Percentiles rank a stretch among this genome's conserved stretches.
Conservation (phyloP, 1,139 yeast genomes). For the Debaryomycetaceae sp. region DNA sequence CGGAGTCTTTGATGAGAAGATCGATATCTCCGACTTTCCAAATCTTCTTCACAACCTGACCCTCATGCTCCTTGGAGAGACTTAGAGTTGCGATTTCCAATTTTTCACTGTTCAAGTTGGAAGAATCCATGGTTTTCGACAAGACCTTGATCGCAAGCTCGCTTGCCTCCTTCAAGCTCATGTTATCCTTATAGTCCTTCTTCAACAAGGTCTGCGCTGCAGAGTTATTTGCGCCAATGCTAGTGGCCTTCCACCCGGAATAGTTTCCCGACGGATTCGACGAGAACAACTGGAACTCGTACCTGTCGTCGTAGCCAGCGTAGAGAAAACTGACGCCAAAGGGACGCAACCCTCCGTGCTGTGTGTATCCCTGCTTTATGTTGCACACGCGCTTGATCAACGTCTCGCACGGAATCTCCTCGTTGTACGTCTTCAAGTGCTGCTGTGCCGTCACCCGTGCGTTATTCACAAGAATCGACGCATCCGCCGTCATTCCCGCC, state of each 20-base stretch:
- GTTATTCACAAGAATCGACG: slow-evolving; percentile 81
- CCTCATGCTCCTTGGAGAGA: slow-evolving; percentile 47
- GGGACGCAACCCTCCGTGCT: slow-evolving; percentile 97
- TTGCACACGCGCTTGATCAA: slow-evolving; percentile 89
- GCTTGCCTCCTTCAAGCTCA: slow-evolving; percentile 74
- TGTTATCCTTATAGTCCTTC: slow-evolving; percentile 88
- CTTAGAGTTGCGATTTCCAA: slow-evolving; percentile 79
- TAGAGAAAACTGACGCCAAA: slow-evolving; percentile 95
- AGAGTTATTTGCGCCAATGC: slow-evolving; percentile 94
- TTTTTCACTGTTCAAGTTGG: slow-evolving; percentile 81
- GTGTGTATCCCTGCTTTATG: slow-evolving; percentile 96
- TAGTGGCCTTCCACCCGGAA: slow-evolving; percentile 97
- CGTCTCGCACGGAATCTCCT: slow-evolving; percentile 87
- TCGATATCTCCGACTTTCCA: slow-evolving; percentile 83
- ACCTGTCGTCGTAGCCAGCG: slow-evolving; percentile 92
- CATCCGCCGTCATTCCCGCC: slow-evolving; percentile 98
- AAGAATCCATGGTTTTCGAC: slow-evolving; percentile 90
- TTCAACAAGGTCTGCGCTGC: slow-evolving; percentile 94
- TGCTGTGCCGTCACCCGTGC: slow-evolving; percentile 86
- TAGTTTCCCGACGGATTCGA: slow-evolving; percentile 97
- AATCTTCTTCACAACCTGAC: slow-evolving; percentile 61
- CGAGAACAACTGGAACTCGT: slow-evolving; percentile 88
- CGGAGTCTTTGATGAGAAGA: slow-evolving; percentile 65
- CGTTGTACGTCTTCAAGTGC: slow-evolving; percentile 80
- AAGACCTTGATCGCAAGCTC: slow-evolving; percentile 88